Evolutionary conservation across 1,284 basidiomycete species (phyloP).

Genomic region (Ganoderma multipileum): DNA sequence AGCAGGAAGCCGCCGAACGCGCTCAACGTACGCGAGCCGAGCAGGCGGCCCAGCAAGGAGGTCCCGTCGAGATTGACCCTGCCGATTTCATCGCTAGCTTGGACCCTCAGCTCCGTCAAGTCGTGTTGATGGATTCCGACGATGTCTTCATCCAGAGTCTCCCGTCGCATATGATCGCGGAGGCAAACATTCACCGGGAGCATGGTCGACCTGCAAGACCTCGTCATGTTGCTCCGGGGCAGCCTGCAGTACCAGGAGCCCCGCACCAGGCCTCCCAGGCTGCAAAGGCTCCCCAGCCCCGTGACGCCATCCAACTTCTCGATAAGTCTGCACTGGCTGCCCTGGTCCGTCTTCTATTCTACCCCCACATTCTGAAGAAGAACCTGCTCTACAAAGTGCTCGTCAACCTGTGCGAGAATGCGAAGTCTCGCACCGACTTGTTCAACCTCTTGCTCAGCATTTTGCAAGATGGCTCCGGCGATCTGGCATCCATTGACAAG

Average conservation of each 20-base stretch:
- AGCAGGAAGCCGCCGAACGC: conserved; percentile 90
- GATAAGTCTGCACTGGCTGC: conserved; percentile 92
- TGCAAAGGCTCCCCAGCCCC: conserved; percentile 61
- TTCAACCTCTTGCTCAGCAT: conserved; percentile 93
- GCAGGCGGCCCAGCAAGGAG: conserved; percentile 48
- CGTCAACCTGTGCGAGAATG: conserved; percentile 95
- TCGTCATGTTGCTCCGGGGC: conserved; percentile 42
- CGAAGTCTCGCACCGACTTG: conserved; percentile 89
- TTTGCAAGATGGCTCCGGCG: conserved; percentile 94
- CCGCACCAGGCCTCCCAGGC: conserved; percentile 43
- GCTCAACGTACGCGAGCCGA: conserved; percentile 61
- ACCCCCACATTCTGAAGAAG: conserved; percentile 91
- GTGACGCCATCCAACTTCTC: conserved; percentile 93
- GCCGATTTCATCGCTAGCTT: conserved; percentile 89
- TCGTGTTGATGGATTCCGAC: conserved; percentile 87
- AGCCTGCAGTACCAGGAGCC: conserved; percentile 39
- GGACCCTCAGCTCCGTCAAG: conserved; percentile 85
- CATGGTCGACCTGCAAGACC: conserved; percentile 33
- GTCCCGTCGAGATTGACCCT: conserved; percentile 80
- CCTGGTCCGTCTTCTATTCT: conserved; percentile 93
- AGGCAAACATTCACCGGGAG: conserved; percentile 75
- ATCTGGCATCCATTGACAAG: conserved; percentile 90
- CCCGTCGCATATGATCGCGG: conserved; percentile 85
- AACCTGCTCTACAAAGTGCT: conserved; percentile 90
- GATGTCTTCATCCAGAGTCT: conserved; percentile 83